Evolutionary conservation across 805 yeast genomes (phyloP), one percentile per base, ranked within the genome.

Genomic region (Starmerella apis): DNA sequence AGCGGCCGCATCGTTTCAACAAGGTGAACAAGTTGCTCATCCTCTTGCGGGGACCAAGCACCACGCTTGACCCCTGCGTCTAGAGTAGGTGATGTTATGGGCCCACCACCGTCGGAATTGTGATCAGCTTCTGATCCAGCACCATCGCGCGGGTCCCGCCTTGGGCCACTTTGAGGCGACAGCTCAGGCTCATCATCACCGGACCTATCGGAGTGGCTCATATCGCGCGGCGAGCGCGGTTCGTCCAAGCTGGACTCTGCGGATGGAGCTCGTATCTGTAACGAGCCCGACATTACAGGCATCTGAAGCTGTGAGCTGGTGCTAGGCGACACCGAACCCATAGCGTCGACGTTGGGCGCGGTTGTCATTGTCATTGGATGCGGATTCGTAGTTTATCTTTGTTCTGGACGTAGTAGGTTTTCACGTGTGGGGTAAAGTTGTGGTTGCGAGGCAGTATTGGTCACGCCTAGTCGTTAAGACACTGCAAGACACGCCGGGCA

Each of bases 41-140:
- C 96, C 60, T 86, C 96, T 23, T 80, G 81, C 0, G 87, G 81
- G 5, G 92, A 78, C 96, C 96, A 86, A 0, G 95, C 94, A 1
- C 96, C 96, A 43, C 92, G 69, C 55, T 64, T 59, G 16, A 54
- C 27, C 11, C 41, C 38, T 37, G 24, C 18, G 38, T 13, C 28
- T 19, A 14, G 25, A 31, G 32, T 11, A 5, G 49, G 44, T 18
- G 49, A 46, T 20, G 43, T 10, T 27, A 32, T 20, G 4, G 36
- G 37, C 22, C 20, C 23, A 19, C 36, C 49, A 13, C 14, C 25
- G 22, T 9, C 41, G 20, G 43, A n/a, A 20, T 19, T 30, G 23
- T 18, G 18, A n/a, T 46, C 49, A 4, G 43, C 43, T 7, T 23
- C 43, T 13, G 43, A 23, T 10, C 31, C 14, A 7, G 30, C 20